These are phyloP conservation scores for Phlebiopsis flavidoalba DNA, from an alignment of 768 basidiomycete genomes.

Conservation along the genomic window DNA sequence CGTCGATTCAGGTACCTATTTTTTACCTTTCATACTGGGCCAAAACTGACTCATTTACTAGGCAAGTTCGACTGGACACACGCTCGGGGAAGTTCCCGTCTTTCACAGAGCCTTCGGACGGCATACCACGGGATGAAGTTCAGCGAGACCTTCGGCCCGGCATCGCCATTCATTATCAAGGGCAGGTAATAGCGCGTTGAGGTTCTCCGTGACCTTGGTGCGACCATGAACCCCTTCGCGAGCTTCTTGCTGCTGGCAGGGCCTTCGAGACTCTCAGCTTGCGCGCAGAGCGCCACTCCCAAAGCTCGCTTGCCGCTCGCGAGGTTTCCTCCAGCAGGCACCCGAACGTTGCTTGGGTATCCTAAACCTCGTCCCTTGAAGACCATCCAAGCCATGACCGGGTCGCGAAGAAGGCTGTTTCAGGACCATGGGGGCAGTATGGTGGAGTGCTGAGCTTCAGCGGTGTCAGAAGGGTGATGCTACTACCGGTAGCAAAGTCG, in stretches of 20 bases:
- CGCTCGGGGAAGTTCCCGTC: slow-evolving; percentile 64
- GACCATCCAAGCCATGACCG: slow-evolving; percentile 54
- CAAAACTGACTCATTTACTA: slow-evolving; percentile 9
- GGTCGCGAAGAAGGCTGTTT: slow-evolving; percentile 56
- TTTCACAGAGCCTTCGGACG: slow-evolving; percentile 70
- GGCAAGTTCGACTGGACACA: slow-evolving; percentile 72
- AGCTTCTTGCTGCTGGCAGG: slow-evolving; percentile 76
- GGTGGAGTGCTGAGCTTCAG: slow-evolving; percentile 78
- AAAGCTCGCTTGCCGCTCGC: slow-evolving; percentile 71
- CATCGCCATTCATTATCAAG: slow-evolving; percentile 59
- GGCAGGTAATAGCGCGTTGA: slow-evolving; percentile 61
- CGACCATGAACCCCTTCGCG: slow-evolving; percentile 62
- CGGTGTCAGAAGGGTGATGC: slow-evolving; percentile 61
- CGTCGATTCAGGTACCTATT: slow-evolving; percentile 53
- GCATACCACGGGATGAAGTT: slow-evolving; percentile 72
- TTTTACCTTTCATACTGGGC: neutral
- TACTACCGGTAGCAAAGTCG: slow-evolving; percentile 47
- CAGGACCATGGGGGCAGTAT: slow-evolving; percentile 46
- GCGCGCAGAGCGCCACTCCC: slow-evolving; percentile 63
- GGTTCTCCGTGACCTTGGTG: slow-evolving; percentile 63
- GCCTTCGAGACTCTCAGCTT: slow-evolving; percentile 74
- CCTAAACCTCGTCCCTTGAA: slow-evolving; percentile 67
- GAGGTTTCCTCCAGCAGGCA: slow-evolving; percentile 60
- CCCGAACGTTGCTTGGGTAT: slow-evolving; percentile 68
- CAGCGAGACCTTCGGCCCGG: slow-evolving; percentile 61